phyloP scores from a whole-genome alignment of 1,139 yeast species.

The Yamadazyma siamensis region DNA sequence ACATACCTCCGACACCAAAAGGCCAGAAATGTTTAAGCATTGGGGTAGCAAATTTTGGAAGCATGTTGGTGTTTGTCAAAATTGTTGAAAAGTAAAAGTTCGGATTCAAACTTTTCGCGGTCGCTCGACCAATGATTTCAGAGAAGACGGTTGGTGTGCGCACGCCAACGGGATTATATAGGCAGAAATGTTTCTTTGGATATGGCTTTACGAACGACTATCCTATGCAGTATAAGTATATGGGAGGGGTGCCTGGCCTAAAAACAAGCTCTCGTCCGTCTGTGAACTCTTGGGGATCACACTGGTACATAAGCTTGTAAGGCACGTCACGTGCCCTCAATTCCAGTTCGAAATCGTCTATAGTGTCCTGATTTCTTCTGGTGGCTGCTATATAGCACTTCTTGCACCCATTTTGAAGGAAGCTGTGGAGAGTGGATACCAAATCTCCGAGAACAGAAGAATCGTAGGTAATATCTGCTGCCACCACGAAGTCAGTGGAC shows the following conservation, averaged over 20 bases:
- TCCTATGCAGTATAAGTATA: too few relatives aligned
- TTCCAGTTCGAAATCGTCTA: slow-evolving; percentile 52
- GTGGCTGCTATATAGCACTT: slow-evolving; percentile 67
- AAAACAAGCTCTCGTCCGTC: too few relatives aligned
- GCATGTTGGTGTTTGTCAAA: slow-evolving; percentile 11
- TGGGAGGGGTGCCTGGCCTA: too few relatives aligned
- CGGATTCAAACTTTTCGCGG: slow-evolving; percentile 9
- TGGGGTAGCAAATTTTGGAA: slow-evolving; percentile 43
- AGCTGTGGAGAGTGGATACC: slow-evolving; percentile 44
- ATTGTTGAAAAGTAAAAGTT: slow-evolving; percentile 8
- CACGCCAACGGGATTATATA: neutral
- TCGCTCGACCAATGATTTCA: slow-evolving; percentile 7
- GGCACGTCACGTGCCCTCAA: too few relatives aligned
- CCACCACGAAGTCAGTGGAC: slow-evolving; percentile 51
- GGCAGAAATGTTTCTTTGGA: neutral
- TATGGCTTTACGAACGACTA: too few relatives aligned
- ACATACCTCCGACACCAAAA: slow-evolving; percentile 51
- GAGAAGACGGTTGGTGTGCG: slow-evolving; percentile 4
- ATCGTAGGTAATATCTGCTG: slow-evolving; percentile 89
- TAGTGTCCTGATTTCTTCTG: slow-evolving; percentile 60
- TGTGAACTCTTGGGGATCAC: too few relatives aligned
- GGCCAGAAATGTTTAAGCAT: slow-evolving; percentile 49
- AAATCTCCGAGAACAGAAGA: slow-evolving; percentile 55
- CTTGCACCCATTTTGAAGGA: slow-evolving; percentile 28
- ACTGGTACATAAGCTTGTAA: too few relatives aligned